phyloP scores from a whole-genome alignment of 192 early-diverging fungal genomes.

The Coemansia sp. region DNA sequence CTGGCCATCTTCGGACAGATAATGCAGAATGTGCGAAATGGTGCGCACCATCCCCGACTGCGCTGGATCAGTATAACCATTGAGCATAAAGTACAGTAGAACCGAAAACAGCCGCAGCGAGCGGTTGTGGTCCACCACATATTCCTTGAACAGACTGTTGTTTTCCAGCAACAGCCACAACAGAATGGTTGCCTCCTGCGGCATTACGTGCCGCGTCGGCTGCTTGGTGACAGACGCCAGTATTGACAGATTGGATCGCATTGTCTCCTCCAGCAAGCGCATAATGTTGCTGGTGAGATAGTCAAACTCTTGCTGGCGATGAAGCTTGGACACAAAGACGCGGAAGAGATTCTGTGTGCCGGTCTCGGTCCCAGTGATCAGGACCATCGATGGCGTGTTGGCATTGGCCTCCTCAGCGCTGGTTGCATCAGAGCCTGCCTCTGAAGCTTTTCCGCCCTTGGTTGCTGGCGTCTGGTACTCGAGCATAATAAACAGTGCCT shows the following conservation, averaged over 20 bases:
- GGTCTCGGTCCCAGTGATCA: conserved; percentile 34
- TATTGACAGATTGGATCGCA: conserved; percentile 54
- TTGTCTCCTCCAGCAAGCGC: conserved; percentile 80
- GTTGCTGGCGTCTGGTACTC: conserved; percentile 63
- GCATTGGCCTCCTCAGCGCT: conserved; percentile 11
- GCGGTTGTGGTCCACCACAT: conserved; percentile 51
- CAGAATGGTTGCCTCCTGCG: conserved; percentile 74
- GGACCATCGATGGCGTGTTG: conserved; percentile 39
- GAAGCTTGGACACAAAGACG: conserved; percentile 76
- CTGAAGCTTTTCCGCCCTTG: not conserved
- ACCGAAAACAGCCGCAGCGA: conserved; percentile 43
- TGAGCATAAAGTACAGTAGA: conserved; percentile 53
- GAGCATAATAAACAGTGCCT: conserved; percentile 59
- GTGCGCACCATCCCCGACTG: conserved; percentile 69
- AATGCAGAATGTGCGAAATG: conserved; percentile 59
- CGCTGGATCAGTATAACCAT: conserved; percentile 39
- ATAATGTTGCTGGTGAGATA: conserved; percentile 75
- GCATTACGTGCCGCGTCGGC: conserved; percentile 35
- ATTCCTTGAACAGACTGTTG: conserved; percentile 60
- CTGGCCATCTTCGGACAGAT: conserved; percentile 46
- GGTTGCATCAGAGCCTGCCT: not conserved
- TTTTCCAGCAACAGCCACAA: conserved; percentile 82
- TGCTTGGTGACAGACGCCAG: conserved; percentile 42
- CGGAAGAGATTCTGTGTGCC: conserved; percentile 70
- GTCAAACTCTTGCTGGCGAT: conserved; percentile 80